Evolutionary conservation across 768 basidiomycete genomes (phyloP).

Genomic region (Piloderma croceum): DNA sequence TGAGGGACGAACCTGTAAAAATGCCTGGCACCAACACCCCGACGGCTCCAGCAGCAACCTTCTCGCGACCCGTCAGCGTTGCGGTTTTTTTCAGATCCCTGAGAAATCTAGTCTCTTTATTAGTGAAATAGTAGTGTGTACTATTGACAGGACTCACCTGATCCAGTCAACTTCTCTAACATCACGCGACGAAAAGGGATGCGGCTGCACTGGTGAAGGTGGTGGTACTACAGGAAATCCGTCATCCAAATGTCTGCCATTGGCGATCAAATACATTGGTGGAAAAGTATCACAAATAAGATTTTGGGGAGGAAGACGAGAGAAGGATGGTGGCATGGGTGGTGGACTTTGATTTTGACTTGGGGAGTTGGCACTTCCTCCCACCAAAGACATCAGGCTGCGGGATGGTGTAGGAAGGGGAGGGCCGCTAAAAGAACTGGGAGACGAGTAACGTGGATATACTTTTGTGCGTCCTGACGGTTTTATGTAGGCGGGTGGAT

Average conservation of each 20-base stretch:
- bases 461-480: no score
- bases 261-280: constrained; percentile 24
- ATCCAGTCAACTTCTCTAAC: constrained; percentile 47
- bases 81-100: constrained; percentile 30
- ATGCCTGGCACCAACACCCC: constrained; percentile 1
- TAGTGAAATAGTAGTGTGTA: not conserved
- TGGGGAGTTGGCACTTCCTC: no score
- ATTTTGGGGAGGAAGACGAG: no score
- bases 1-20: constrained; percentile 1
- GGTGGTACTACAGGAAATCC: constrained; percentile 44
- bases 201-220: constrained; percentile 30
- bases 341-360: no score
- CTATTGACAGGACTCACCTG: constrained; percentile 24
- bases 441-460: no score
- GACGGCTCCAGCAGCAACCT: constrained; percentile 20
- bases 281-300: no score
- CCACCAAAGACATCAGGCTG: no score
- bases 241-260: constrained; percentile 28
- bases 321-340: no score
- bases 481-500: no score
- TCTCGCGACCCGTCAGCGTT: constrained; percentile 29
- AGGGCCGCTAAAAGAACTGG: no score
- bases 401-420: no score
- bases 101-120: constrained; percentile 31
- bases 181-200: constrained; percentile 50